Evolutionary conservation across 2,329 filamentous ascomycete genomes (phyloP).

Genomic region (Neopestalotiopsis rosae): DNA sequence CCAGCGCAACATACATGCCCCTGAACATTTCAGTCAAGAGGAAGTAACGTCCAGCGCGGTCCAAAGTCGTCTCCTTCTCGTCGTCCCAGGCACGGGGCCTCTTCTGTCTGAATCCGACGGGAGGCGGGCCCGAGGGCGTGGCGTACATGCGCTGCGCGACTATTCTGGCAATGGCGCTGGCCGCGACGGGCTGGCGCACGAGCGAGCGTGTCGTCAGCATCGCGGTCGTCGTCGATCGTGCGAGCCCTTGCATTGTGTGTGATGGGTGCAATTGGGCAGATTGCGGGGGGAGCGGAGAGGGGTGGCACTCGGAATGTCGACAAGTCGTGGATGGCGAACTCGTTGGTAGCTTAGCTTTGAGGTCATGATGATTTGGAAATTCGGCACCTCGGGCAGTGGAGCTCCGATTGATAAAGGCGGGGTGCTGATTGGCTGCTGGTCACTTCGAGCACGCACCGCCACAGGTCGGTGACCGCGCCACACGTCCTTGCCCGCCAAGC

Average conservation of each 20-base stretch:
- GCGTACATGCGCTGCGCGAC: conserved; percentile 54
- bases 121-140: conserved; percentile 78
- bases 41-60: conserved; percentile 92
- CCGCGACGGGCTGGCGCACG: conserved; percentile 33
- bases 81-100: conserved; percentile 80
- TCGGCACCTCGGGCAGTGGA: conserved; percentile 18
- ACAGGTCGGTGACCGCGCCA: neutral
- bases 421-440: conserved; percentile 13
- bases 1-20: conserved; percentile 96
- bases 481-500: neutral
- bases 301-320: conserved; percentile 15
- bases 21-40: conserved; percentile 93
- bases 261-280: conserved; percentile 20
- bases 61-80: conserved; percentile 75
- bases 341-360: conserved; percentile 17
- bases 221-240: conserved; percentile 30
- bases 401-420: conserved; percentile 21
- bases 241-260: conserved; percentile 37
- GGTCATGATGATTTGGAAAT: conserved; percentile 20
- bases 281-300: conserved; percentile 21
- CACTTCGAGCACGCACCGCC: neutral
- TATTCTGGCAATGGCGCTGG: conserved; percentile 33
- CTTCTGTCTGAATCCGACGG: conserved; percentile 79
- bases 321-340: conserved; percentile 16
- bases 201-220: conserved; percentile 38